Conservation (phyloP, 495 filamentous ascomycete species). For the Annulohypoxylon moriforme region DNA sequence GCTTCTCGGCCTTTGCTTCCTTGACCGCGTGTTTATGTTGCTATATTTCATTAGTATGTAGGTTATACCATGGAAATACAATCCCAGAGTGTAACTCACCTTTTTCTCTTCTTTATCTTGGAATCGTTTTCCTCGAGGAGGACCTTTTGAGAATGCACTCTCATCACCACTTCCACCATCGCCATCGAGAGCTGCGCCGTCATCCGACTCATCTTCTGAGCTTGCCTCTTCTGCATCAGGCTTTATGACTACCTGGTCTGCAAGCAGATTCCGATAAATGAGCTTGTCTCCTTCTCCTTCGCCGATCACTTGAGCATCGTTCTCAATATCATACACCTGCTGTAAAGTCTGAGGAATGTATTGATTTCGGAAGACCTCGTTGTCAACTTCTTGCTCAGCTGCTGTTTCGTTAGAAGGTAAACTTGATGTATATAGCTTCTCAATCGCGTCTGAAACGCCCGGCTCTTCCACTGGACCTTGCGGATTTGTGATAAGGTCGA, state of each 20-base stretch:
- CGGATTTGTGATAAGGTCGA: conserved; percentile 77
- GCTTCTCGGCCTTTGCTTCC: conserved; percentile 90
- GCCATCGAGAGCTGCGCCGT: conserved; percentile 59
- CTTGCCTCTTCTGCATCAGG: conserved; percentile 44
- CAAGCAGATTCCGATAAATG: conserved; percentile 84
- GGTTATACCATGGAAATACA: not conserved
- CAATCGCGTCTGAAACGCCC: conserved; percentile 54
- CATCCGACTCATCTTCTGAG: conserved; percentile 54
- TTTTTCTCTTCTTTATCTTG: conserved; percentile 91
- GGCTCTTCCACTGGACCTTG: conserved; percentile 65
- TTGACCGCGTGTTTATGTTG: conserved; percentile 91
- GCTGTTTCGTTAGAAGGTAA: conserved; percentile 54
- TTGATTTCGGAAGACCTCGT: conserved; percentile 92
- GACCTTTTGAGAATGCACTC: conserved; percentile 69
- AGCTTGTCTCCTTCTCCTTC: conserved; percentile 77
- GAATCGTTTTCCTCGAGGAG: conserved; percentile 86
- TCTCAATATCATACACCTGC: conserved; percentile 95
- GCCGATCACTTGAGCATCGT: conserved; percentile 81
- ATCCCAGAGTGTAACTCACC: conserved; percentile 47
- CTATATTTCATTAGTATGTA: conserved; percentile 49
- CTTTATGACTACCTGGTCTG: conserved; percentile 67
- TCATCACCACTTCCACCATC: conserved; percentile 61
- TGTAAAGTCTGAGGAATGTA: conserved; percentile 95
- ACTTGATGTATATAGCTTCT: conserved; percentile 59
- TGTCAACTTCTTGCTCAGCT: conserved; percentile 73